A percentile compares a stretch with the other conserved stretches of the same genome.
Conservation (phyloP, 2,329 filamentous ascomycete species). For the Geosmithia flava region DNA sequence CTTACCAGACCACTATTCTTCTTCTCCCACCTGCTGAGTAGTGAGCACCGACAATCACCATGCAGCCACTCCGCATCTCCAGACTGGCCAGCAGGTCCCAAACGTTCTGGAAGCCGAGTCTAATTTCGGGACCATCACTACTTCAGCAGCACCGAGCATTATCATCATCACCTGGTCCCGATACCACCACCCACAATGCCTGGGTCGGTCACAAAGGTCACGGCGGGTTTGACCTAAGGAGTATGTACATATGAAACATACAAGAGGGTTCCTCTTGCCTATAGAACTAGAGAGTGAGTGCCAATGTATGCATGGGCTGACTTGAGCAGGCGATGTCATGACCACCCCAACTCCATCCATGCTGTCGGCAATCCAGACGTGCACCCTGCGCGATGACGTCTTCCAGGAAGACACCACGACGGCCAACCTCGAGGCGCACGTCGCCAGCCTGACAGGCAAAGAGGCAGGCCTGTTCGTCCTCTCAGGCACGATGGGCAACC, state of each 20-base stretch:
- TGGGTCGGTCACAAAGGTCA: conserved; percentile 24
- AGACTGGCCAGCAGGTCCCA: not conserved
- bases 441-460: conserved; percentile 63
- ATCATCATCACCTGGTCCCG: not conserved
- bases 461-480: conserved; percentile 70
- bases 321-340: conserved; percentile 32
- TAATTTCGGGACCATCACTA: not conserved
- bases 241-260: conserved; percentile 17
- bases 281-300: no score
- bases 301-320: not conserved
- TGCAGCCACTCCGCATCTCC: not conserved
- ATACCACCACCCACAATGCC: conserved; percentile 11
- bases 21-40: not conserved
- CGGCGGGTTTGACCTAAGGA: conserved; percentile 25
- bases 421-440: conserved; percentile 58
- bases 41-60: not conserved
- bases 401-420: conserved; percentile 72
- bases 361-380: conserved; percentile 65
- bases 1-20: not conserved
- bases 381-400: conserved; percentile 74
- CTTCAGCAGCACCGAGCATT: not conserved
- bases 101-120: not conserved
- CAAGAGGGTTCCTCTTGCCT: no score
- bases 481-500: conserved; percentile 91
- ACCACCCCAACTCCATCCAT: conserved; percentile 72